Evolutionary conservation across 106 monocot species (phyloP).

Genomic region (Dioscorea zingiberensis): DNA sequence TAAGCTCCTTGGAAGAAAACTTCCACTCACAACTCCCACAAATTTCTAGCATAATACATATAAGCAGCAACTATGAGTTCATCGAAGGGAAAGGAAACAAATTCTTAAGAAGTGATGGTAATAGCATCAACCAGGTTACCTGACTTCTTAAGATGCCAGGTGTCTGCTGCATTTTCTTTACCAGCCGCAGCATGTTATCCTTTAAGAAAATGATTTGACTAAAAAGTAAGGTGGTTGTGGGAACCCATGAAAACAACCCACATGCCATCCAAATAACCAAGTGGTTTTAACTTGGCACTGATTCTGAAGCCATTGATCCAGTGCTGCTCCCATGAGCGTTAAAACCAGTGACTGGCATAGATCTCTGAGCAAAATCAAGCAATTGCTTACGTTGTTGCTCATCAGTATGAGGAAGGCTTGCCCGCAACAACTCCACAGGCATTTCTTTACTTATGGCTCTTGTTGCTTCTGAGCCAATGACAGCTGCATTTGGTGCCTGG

Average conservation of each 20-base stretch:
- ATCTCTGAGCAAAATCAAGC: constrained; percentile 69
- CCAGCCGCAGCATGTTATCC: no score
- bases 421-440: constrained; percentile 72
- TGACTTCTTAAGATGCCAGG: constrained; percentile 4
- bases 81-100: not conserved
- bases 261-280: no score
- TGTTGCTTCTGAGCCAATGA: constrained; percentile 35
- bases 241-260: no score
- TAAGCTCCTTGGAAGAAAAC: constrained; percentile 30
- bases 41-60: not conserved
- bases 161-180: no score
- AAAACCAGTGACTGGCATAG: constrained; percentile 48
- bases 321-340: constrained; percentile 20
- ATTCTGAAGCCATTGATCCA: constrained; percentile 43
- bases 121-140: not conserved
- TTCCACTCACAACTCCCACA: constrained; percentile 20
- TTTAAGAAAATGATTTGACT: no score
- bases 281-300: constrained; percentile 35
- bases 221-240: no score
- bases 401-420: constrained; percentile 76
- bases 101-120: no score
- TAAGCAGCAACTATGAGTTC: not conserved
- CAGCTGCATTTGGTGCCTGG: constrained; percentile 19
- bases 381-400: constrained; percentile 54
- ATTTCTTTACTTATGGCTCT: constrained; percentile 73